phyloP scores from a whole-genome alignment of 2,329 filamentous ascomycete species.

The Neofusicoccum parvum region DNA sequence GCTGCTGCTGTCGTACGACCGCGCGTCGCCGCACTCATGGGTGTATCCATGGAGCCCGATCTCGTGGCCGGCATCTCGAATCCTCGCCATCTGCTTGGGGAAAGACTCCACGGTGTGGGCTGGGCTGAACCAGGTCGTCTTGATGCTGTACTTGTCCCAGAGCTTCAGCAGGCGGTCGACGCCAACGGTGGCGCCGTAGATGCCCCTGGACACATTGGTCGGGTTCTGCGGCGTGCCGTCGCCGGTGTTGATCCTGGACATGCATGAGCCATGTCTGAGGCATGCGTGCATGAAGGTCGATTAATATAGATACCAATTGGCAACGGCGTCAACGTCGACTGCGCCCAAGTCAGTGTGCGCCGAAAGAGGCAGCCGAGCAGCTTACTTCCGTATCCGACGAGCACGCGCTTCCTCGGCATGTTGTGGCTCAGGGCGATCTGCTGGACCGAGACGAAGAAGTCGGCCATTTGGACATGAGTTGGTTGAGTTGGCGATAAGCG shows the following conservation, averaged over 20 bases:
- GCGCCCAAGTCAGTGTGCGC: background rate
- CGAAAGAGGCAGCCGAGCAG: background rate
- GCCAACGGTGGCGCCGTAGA: slow-evolving; percentile 46
- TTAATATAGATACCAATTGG: slow-evolving; percentile 31
- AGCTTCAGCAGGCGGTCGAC: slow-evolving; percentile 45
- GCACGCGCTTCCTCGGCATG: slow-evolving; percentile 39
- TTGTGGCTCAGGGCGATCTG: slow-evolving; percentile 18
- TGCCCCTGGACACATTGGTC: slow-evolving; percentile 43
- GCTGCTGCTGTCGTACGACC: slow-evolving; percentile 24
- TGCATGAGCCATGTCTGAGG: background rate
- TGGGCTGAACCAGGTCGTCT: slow-evolving; percentile 46
- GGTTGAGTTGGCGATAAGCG: background rate
- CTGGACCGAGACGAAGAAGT: slow-evolving; percentile 7
- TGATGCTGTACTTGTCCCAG: slow-evolving; percentile 45
- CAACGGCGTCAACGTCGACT: slow-evolving; percentile 46
- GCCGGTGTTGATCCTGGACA: slow-evolving; percentile 44
- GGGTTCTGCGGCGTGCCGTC: slow-evolving; percentile 40
- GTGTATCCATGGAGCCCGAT: slow-evolving; percentile 46
- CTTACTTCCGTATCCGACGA: slow-evolving; percentile 41
- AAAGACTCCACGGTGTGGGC: slow-evolving; percentile 51
- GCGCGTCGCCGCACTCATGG: slow-evolving; percentile 36
- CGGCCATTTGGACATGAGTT: background rate
- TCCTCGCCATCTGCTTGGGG: slow-evolving; percentile 50
- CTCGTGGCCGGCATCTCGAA: slow-evolving; percentile 46
- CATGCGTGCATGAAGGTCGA: no score